Evolutionary conservation across 176 grass and related monocot genomes (phyloP).

Genomic region (Oryza brachyantha): DNA sequence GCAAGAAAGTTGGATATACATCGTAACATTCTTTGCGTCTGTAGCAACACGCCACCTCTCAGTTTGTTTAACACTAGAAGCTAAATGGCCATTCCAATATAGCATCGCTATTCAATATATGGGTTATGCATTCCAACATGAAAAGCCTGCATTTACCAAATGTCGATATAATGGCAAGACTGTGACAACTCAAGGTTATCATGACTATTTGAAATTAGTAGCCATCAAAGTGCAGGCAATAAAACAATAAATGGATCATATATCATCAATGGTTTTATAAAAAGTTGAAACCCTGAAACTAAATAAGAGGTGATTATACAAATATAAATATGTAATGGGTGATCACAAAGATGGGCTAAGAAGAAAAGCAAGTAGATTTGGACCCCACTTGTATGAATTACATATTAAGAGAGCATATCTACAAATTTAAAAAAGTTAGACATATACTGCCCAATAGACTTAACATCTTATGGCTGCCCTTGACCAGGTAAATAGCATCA

Average conservation of each 20-base stretch:
- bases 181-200: background rate
- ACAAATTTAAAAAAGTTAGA: background rate
- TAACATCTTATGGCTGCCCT: background rate
- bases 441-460: background rate
- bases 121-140: background rate
- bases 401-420: background rate
- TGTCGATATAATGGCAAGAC: background rate
- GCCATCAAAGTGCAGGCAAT: background rate
- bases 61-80: constrained; percentile 2
- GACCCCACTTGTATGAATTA: background rate
- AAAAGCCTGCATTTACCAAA: background rate
- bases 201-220: background rate
- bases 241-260: background rate
- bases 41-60: background rate
- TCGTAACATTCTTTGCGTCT: background rate
- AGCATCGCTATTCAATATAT: background rate
- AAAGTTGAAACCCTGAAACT: background rate
- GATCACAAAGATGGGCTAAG: background rate
- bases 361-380: background rate
- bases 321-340: background rate
- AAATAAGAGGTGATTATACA: background rate
- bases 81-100: background rate
- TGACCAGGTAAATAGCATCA: background rate
- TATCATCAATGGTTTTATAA: background rate
- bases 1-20: background rate